phyloP scores from a whole-genome alignment of 768 basidiomycete genomes.

The Holtermannia corniformis region DNA sequence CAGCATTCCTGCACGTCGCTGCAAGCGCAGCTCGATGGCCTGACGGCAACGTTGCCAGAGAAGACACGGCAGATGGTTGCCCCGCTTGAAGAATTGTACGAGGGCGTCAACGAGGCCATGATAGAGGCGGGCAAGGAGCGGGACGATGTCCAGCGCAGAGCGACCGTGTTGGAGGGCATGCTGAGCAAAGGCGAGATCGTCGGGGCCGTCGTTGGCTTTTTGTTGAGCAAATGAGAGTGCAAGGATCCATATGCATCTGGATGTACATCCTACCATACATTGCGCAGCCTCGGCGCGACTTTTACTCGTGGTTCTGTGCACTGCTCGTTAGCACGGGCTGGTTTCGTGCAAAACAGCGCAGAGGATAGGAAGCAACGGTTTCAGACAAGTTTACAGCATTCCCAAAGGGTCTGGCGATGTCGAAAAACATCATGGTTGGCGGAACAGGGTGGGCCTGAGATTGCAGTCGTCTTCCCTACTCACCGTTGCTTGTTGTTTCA shows the following conservation, averaged over 20 bases:
- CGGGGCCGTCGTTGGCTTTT: constrained; percentile 26
- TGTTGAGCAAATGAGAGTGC: constrained; percentile 17
- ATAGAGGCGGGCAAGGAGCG: constrained; percentile 30
- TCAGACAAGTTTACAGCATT: neutral
- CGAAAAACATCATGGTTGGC: too few relatives aligned
- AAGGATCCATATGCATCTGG: neutral
- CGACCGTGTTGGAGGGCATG: constrained; percentile 36
- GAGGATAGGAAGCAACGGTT: neutral
- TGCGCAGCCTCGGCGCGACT: neutral
- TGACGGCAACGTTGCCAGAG: constrained; percentile 13
- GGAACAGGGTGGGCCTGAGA: too few relatives aligned
- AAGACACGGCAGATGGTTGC: constrained; percentile 27
- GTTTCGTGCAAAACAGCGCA: neutral
- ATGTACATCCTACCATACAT: neutral
- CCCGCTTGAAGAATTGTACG: constrained; percentile 16
- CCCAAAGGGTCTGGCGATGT: neutral
- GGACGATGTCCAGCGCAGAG: constrained; percentile 27
- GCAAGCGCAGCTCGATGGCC: constrained; percentile 14
- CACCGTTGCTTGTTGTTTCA: too few relatives aligned
- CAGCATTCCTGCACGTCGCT: constrained; percentile 7
- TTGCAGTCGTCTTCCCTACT: too few relatives aligned
- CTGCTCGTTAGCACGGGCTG: too few relatives aligned
- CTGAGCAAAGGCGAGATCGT: constrained; percentile 31
- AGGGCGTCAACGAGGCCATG: constrained; percentile 27
- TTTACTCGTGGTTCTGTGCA: too few relatives aligned